Base-by-base conservation (phyloP, 352 stramenopile genomes). In the Phytophthora foliorum region DNA sequence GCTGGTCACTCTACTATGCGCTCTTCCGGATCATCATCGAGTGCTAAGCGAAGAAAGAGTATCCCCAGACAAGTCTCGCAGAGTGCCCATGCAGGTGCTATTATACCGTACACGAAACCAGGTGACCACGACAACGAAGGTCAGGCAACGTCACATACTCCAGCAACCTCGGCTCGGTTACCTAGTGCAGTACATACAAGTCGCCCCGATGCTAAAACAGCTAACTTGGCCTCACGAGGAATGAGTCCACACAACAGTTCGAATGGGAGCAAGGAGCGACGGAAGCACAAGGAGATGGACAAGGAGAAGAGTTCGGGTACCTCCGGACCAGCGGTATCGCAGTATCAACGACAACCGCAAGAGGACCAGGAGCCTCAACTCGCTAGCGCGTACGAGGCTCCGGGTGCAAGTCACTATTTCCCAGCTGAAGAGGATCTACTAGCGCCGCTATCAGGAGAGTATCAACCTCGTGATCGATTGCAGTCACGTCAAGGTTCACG, bases 401-500 rank as follows among this genome's bases (percentile, higher is more conserved):
- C 57, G 22, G 54, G 63, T 22, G 63, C 64, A 14, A 63, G 63
- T 59, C 46, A 70, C n/a, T 64, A 52, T 7, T 74, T 67, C 41
- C 52, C 64, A 32, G 64, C 27, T 14, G 73, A 88, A 2, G 69
- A 72, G 0, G 78, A 86, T 42, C 45, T 89, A 13, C 57, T 92
- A 8, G 39, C 74, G 2, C 78, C 82, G 27, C 34, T 89, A 0
- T 57, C 65, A 2, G 58, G 68, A 13, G 81, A 90, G 17, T 94
- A 94, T 51, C 82, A 90, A 50, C 80, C 88, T 10, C 74, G 84
- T 13, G 88, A 95, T 65, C 82, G 88, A 4, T 72, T 95, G 22
- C 82, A 93, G 46, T 95, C 88, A 13, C 81, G 88, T 7, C 87
- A 95, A 57, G 84, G 87, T 1, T 93, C 82, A 7, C 69, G 88